phyloP scores from a whole-genome alignment of 257 asterid genomes.

The Nicotiana tomentosiformis region DNA sequence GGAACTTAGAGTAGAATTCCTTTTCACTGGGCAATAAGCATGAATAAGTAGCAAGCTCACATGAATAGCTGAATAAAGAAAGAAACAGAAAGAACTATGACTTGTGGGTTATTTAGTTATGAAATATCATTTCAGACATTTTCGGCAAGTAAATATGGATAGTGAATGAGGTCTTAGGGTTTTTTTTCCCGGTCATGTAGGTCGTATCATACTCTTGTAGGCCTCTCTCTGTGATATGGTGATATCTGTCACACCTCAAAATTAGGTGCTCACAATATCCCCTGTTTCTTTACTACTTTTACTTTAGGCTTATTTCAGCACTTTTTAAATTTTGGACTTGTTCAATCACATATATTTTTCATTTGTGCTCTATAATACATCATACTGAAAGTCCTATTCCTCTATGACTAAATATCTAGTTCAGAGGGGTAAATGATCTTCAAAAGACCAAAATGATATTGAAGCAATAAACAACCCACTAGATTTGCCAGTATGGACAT shows the following conservation, averaged over 20 bases:
- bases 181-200: background rate
- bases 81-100: too few relatives aligned
- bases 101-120: background rate
- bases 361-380: background rate
- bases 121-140: background rate
- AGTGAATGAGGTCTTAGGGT: background rate
- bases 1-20: background rate
- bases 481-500: background rate
- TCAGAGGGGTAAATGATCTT: background rate
- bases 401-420: background rate
- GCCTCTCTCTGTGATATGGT: background rate
- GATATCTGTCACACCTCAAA: background rate
- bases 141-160: background rate
- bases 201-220: background rate
- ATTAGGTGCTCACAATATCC: background rate
- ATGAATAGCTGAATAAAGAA: background rate
- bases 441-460: background rate
- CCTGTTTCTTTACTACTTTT: background rate
- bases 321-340: background rate
- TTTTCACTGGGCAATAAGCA: background rate
- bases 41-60: background rate
- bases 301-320: background rate
- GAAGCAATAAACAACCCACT: background rate
- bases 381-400: background rate
- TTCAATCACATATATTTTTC: background rate